Conservation (phyloP, 164 flowering plant genomes). For the Piper longum region DNA sequence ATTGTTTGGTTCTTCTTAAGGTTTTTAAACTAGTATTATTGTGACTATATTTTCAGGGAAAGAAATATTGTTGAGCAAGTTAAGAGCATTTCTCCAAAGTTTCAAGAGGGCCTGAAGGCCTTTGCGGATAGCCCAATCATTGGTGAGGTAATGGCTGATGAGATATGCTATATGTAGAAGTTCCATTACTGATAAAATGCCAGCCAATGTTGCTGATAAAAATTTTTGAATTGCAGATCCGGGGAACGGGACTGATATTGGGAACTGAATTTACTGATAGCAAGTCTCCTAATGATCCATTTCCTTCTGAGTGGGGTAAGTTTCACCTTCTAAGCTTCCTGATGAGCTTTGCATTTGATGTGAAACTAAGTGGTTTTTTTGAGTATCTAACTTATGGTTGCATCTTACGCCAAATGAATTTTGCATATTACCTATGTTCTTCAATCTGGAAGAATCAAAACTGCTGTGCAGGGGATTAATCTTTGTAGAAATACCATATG, state of each 20-base stretch:
- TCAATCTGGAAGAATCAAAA: not conserved
- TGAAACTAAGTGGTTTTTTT: not conserved
- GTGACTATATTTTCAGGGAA: conserved; percentile 41
- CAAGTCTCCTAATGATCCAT: conserved; percentile 82
- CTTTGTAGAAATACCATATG: not conserved
- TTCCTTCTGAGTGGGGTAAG: conserved; percentile 97
- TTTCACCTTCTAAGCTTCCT: not conserved
- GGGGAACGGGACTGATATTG: conserved; percentile 87
- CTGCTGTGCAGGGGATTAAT: not conserved
- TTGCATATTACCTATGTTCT: too few relatives aligned
- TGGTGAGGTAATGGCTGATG: conserved; percentile 57
- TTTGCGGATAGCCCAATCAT: conserved; percentile 81
- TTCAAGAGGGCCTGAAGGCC: conserved; percentile 77
- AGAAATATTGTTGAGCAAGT: conserved; percentile 67
- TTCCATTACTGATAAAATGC: not conserved
- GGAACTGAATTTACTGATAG: conserved; percentile 87
- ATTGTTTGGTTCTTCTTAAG: too few relatives aligned
- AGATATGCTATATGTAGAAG: not conserved
- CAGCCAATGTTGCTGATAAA: too few relatives aligned
- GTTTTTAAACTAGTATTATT: not conserved
- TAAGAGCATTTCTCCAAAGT: conserved; percentile 48
- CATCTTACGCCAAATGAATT: too few relatives aligned
- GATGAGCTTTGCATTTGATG: not conserved
- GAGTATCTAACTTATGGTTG: too few relatives aligned
- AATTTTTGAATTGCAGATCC: conserved; percentile 38